Conservation (phyloP, 2,329 filamentous ascomycete genomes). For the Ophiocordyceps camponoti-leonardi region DNA sequence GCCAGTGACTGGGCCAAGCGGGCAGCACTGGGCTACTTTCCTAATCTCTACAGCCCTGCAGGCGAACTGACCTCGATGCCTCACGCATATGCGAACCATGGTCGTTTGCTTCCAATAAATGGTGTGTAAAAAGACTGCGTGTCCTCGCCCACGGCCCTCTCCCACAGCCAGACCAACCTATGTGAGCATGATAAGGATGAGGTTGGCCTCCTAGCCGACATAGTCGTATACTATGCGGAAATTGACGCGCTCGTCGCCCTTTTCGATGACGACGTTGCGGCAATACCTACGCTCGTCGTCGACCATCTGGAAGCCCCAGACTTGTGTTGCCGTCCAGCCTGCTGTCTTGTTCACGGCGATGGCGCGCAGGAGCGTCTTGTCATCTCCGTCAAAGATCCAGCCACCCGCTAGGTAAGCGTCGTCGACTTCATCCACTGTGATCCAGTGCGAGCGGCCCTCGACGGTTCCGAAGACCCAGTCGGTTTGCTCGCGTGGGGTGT, state of each 20-base stretch:
- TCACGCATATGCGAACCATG: background rate
- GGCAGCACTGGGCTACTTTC: background rate
- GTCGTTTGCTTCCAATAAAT: background rate
- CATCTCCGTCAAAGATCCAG: constrained; percentile 44
- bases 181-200: background rate
- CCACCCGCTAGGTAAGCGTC: constrained; percentile 38
- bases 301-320: constrained; percentile 42
- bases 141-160: background rate
- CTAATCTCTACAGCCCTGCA: background rate
- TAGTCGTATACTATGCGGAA: constrained; percentile 42
- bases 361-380: constrained; percentile 46
- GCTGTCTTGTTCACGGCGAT: constrained; percentile 23
- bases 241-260: constrained; percentile 28
- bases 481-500: constrained; percentile 39
- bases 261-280: constrained; percentile 34
- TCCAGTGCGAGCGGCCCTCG: constrained; percentile 38
- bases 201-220: constrained; percentile 7
- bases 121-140: background rate
- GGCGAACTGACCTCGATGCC: background rate
- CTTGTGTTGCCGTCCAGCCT: constrained; percentile 38
- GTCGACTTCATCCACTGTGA: constrained; percentile 27
- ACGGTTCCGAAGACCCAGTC: constrained; percentile 71
- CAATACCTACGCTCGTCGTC: constrained; percentile 34
- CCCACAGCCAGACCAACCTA: background rate
- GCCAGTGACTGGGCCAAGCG: background rate